Conservation (phyloP, 2,329 filamentous ascomycete genomes). For the Geosmithia morbida region DNA sequence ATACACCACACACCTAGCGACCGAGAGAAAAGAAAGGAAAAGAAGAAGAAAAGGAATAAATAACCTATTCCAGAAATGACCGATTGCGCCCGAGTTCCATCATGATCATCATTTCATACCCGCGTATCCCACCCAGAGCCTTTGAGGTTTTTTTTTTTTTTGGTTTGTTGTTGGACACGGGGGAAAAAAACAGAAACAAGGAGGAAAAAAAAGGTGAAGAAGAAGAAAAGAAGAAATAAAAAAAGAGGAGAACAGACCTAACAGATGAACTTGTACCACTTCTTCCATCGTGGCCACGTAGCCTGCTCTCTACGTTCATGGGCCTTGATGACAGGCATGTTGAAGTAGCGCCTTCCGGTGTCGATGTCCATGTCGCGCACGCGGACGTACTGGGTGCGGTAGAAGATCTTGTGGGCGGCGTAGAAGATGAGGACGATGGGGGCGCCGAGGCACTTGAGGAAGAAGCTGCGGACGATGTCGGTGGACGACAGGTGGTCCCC, state of each 20-base stretch:
- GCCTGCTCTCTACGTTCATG: constrained; percentile 66
- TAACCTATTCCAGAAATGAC: neutral
- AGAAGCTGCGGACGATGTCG: constrained; percentile 50
- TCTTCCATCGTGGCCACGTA: constrained; percentile 66
- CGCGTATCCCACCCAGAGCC: neutral
- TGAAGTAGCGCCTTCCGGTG: constrained; percentile 74
- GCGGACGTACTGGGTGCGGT: constrained; percentile 51
- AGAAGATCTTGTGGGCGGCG: constrained; percentile 61
- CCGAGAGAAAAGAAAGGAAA: no score
- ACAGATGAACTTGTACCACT: constrained; percentile 58
- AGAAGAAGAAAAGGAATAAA: no score
- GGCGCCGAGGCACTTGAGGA: constrained; percentile 55
- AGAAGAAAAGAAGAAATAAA: neutral
- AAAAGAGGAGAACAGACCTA: constrained; percentile 16
- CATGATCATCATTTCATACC: constrained; percentile 16
- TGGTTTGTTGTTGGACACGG: no score
- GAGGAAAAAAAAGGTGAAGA: neutral
- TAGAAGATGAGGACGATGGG: constrained; percentile 58
- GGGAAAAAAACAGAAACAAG: neutral
- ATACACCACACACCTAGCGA: neutral
- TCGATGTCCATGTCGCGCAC: constrained; percentile 70
- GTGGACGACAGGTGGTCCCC: constrained; percentile 18
- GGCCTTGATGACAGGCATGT: constrained; percentile 61
- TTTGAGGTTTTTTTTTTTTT: no score
- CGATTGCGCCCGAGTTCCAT: constrained; percentile 3